Evolutionary conservation across 148 eudicot species (phyloP).

Genomic region (Fagopyrum tataricum): DNA sequence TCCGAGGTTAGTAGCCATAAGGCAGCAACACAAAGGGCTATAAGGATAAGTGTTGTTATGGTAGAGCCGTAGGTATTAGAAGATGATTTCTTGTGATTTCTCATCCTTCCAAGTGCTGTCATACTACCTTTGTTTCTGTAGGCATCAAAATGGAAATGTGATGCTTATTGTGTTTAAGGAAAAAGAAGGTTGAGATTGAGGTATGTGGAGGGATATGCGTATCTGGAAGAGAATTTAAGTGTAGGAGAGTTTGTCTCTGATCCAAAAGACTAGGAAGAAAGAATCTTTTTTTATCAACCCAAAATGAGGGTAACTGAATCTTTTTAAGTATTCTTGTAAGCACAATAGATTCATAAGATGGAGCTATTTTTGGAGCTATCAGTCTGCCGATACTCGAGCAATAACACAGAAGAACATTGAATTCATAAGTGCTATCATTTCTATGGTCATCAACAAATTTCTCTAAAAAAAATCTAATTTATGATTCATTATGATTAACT

Average conservation of each 20-base stretch:
- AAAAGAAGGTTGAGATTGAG: background rate
- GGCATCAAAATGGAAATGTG: background rate
- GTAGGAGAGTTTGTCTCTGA: constrained; percentile 21
- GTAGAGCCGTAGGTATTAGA: constrained; percentile 36
- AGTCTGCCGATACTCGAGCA: too few species aligned
- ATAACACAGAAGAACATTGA: too few species aligned
- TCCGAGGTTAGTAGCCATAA: constrained; percentile 48
- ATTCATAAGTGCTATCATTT: too few species aligned
- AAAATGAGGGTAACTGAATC: too few species aligned
- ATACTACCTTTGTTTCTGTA: background rate
- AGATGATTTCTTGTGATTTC: constrained; percentile 38
- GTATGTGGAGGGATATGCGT: too few species aligned
- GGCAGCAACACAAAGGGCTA: constrained; percentile 39
- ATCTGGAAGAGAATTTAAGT: background rate
- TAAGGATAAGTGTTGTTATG: constrained; percentile 28
- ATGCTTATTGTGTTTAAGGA: background rate
- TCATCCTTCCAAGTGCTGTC: constrained; percentile 34
- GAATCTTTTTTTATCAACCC: background rate
- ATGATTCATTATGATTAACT: too few species aligned
- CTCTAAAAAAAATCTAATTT: too few species aligned
- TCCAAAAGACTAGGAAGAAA: constrained; percentile 62
- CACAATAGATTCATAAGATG: too few species aligned
- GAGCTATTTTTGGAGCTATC: too few species aligned
- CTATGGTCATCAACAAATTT: too few species aligned
- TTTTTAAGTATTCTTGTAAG: too few species aligned